Percentiles rank a stretch among this genome's conserved stretches.
phyloP scores from a whole-genome alignment of 2,329 filamentous ascomycete species.

The Plenodomus tracheiphilus region DNA sequence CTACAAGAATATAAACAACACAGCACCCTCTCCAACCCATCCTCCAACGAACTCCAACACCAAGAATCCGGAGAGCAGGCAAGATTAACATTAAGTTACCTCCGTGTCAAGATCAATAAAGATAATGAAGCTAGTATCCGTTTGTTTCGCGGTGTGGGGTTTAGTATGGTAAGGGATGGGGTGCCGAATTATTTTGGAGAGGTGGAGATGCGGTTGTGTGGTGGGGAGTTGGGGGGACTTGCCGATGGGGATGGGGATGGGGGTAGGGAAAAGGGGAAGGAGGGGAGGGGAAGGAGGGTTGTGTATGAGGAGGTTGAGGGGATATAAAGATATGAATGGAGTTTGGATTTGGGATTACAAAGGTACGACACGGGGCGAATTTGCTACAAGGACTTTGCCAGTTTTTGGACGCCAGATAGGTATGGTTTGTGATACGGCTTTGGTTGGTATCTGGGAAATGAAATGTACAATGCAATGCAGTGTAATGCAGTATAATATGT shows the following conservation, averaged over 20 bases:
- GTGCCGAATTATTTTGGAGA: constrained; percentile 70
- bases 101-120: constrained; percentile 65
- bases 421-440: too few relatives aligned
- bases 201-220: constrained; percentile 51
- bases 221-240: too few relatives aligned
- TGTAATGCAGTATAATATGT: too few relatives aligned
- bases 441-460: constrained; percentile 19
- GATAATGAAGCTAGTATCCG: constrained; percentile 60
- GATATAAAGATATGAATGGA: not conserved
- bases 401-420: too few relatives aligned
- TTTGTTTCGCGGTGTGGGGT: constrained; percentile 65
- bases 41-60: too few relatives aligned
- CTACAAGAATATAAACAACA: not conserved
- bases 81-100: too few relatives aligned
- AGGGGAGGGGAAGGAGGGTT: not conserved
- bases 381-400: not conserved
- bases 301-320: not conserved
- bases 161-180: constrained; percentile 52
- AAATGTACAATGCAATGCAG: constrained; percentile 10
- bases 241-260: not conserved
- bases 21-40: not conserved
- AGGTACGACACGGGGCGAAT: not conserved
- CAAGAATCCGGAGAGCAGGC: too few relatives aligned
- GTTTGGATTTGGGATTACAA: not conserved
- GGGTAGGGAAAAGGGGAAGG: not conserved